Percentiles rank a stretch among this genome's conserved stretches.
Evolutionary conservation across 305 asterid genomes (phyloP).

Genomic region (Solanum hybrid): DNA sequence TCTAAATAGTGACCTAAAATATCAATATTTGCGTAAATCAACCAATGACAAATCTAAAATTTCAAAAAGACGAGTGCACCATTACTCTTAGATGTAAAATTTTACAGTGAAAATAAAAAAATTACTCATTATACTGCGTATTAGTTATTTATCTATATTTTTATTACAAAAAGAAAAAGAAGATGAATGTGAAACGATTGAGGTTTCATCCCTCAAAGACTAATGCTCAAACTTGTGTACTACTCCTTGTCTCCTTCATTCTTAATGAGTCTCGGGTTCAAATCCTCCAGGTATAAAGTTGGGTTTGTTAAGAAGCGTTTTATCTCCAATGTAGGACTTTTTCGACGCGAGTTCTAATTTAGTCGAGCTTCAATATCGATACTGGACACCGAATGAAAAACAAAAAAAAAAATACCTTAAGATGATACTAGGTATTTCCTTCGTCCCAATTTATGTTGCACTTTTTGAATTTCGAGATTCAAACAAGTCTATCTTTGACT

Average conservation of each 20-base stretch:
- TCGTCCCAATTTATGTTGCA: too few species aligned
- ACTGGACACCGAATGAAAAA: too few species aligned
- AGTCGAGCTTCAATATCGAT: not conserved
- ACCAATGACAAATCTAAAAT: not conserved
- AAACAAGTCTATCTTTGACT: too few species aligned
- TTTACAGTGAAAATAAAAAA: not conserved
- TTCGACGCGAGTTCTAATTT: not conserved
- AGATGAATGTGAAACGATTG: not conserved
- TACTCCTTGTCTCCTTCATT: too few species aligned
- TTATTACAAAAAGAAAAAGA: too few species aligned
- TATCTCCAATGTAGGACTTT: not conserved
- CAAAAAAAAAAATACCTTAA: not conserved
- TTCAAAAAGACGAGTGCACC: not conserved
- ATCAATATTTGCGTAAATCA: not conserved
- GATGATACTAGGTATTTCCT: too few species aligned
- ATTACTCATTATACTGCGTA: too few species aligned
- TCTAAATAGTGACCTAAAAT: not conserved
- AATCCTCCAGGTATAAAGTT: fast-evolving
- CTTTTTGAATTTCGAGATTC: too few species aligned
- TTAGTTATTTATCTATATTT: not conserved
- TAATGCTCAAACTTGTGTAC: too few species aligned
- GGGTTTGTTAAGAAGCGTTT: too few species aligned
- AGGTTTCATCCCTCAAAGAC: not conserved
- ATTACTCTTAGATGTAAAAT: not conserved
- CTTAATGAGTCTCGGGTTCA: not conserved